Percentiles rank a stretch among this genome's conserved stretches.
Conservation (phyloP, 352 stramenopile genomes). For the Discostella stelligera region DNA sequence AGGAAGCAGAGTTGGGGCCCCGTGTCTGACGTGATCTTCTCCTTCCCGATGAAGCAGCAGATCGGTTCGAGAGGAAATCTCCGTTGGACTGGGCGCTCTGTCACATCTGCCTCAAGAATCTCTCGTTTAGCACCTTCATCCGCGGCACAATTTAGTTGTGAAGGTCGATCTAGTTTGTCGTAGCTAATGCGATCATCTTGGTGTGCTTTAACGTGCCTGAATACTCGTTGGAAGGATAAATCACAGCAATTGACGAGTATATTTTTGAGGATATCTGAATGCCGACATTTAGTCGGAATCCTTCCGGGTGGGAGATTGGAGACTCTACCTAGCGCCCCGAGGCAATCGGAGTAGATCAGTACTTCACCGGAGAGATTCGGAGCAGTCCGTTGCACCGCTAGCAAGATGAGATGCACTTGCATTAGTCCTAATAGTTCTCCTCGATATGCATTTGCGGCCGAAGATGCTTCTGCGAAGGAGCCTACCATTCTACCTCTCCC, state of each 20-base stretch:
- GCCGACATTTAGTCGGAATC: slow-evolving; percentile 7
- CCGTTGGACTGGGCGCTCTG: not conserved
- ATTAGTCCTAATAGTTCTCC: slow-evolving; percentile 23
- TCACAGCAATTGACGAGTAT: slow-evolving; percentile 10
- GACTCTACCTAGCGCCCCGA: slow-evolving; percentile 1
- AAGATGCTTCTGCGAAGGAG: slow-evolving; percentile 3
- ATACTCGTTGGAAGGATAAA: slow-evolving; percentile 7
- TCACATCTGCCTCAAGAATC: not conserved
- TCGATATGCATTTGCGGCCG: slow-evolving; percentile 14
- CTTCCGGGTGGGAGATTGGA: slow-evolving; percentile 7
- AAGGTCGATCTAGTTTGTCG: not conserved
- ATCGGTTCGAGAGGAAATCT: slow-evolving; percentile 4
- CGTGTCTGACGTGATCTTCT: slow-evolving; percentile 13
- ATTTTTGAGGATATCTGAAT: slow-evolving; percentile 25
- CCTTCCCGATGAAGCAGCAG: not conserved
- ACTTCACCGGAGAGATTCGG: slow-evolving; percentile 3
- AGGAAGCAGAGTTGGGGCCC: not conserved
- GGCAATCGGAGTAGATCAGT: slow-evolving; percentile 18
- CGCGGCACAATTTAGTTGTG: slow-evolving; percentile 7
- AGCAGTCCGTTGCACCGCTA: not conserved
- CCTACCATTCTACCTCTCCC: not conserved
- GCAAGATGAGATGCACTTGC: slow-evolving; percentile 8
- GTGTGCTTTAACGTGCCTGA: slow-evolving; percentile 13
- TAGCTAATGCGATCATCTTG: not conserved
- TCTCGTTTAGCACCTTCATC: slow-evolving; percentile 5